Evolutionary conservation across 495 filamentous ascomycete species (phyloP), one percentile per base, ranked within the genome.

Genomic region (Penicillium psychrofluorescens): DNA sequence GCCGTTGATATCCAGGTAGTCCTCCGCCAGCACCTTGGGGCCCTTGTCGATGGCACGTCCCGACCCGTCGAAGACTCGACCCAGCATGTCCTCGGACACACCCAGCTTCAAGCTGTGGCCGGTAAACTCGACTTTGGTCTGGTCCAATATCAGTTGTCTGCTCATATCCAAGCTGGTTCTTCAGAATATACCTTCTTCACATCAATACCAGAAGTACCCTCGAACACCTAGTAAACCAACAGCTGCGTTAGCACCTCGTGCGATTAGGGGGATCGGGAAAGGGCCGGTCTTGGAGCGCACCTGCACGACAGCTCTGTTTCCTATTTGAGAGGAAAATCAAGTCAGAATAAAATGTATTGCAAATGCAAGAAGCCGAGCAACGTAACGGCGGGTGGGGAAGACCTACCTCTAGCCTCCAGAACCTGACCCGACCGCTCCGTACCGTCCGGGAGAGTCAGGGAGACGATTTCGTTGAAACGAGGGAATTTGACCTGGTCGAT

Each of bases 31-130:
- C 53, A 99, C 94, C 72, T 96, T 96, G 13, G 94, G 94, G 22
- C 94, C 94, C 72, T 97, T 97, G 70, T 99, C 94, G 59, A 97
- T 97, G 38, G 94, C 83, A 64, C 90, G 82, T 53, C 94, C 94
- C 33, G 91, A 96, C 58, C 94, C 94, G 70, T 99, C 90, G 64
- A 99, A 99, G 60, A 95, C 89, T 70, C 94, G 89, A 50, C 94
- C 94, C 67, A 97, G 70, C 94, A 99, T 99, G 73, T 97, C 94
- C 68, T 99, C 94, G 32, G 92, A 96, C 44, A 99, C 94, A 61
- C 92, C 91, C 38, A 99, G 82, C 75, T 96, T 96, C 71, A 99
- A 75, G 69, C 86, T 97, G 71, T 95, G 79, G 31, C 94, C 92
- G 40, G 85, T 92, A 65, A 99, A 95, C 60, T 97, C 89, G 66